Conservation (phyloP, 2,329 filamentous ascomycete genomes). For the Penicillium sp. region DNA sequence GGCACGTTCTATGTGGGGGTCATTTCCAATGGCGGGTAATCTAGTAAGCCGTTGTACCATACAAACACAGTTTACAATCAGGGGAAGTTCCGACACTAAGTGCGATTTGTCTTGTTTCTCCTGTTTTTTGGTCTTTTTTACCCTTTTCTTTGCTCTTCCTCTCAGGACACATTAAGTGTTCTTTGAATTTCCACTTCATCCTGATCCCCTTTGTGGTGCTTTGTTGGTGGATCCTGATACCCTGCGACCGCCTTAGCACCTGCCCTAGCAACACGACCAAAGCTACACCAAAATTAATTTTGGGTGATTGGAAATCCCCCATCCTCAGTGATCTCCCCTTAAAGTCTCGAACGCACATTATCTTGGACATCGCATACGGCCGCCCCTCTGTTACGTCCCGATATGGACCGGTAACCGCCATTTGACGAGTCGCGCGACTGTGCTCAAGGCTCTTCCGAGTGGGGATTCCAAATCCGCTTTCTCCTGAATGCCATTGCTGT, state of each 20-base stretch:
- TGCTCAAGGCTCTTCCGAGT: constrained; percentile 35
- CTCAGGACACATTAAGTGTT: not conserved
- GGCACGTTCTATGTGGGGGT: constrained; percentile 2
- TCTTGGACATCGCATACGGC: constrained; percentile 12
- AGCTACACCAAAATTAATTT: constrained; percentile 25
- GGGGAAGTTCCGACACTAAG: constrained; percentile 15
- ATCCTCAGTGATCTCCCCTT: not conserved
- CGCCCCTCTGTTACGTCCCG: constrained; percentile 26
- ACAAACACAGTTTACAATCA: constrained; percentile 12
- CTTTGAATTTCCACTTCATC: not conserved
- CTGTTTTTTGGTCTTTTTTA: constrained; percentile 5
- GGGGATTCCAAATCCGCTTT: constrained; percentile 23
- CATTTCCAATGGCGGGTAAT: not conserved
- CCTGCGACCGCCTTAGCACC: constrained; percentile 26
- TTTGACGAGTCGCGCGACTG: constrained; percentile 37
- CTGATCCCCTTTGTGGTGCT: constrained; percentile 3
- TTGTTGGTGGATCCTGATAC: constrained; percentile 20
- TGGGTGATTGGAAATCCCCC: constrained; percentile 6
- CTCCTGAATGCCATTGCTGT: constrained; percentile 32
- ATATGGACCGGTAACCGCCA: constrained; percentile 41
- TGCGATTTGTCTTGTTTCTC: constrained; percentile 10
- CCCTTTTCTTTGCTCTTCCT: not conserved
- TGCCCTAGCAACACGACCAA: constrained; percentile 25
- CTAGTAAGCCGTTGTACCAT: not conserved
- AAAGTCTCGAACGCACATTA: constrained; percentile 4